phyloP scores from a whole-genome alignment of 306 rosid species.

The Pterocarpus santalinus region DNA sequence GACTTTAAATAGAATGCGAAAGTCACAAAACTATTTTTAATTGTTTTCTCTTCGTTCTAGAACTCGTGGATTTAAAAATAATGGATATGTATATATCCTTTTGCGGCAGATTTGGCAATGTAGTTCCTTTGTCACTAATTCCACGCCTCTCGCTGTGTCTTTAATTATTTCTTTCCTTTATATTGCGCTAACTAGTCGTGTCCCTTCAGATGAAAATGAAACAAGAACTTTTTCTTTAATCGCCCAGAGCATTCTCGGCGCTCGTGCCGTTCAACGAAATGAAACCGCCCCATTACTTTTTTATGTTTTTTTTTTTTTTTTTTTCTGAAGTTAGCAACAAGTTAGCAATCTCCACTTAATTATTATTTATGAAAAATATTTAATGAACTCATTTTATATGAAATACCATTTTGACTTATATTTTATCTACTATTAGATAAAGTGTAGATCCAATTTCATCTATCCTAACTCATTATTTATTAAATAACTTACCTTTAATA shows the following conservation, averaged over 20 bases:
- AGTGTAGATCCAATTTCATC: too few relatives aligned
- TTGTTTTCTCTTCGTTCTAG: neutral
- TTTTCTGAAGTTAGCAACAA: too few relatives aligned
- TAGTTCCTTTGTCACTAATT: slow-evolving; percentile 19
- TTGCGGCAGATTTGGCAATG: slow-evolving; percentile 35
- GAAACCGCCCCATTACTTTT: too few relatives aligned
- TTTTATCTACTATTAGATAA: too few relatives aligned
- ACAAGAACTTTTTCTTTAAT: slow-evolving; percentile 23
- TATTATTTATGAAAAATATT: too few relatives aligned
- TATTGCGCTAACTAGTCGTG: slow-evolving; percentile 7
- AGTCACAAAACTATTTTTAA: neutral
- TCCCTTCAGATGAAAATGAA: slow-evolving; percentile 4
- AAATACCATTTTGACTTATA: too few relatives aligned
- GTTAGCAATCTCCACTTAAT: too few relatives aligned
- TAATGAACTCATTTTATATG: too few relatives aligned
- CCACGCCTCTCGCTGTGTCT: slow-evolving; percentile 31
- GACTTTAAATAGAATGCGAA: neutral
- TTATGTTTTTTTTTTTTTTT: too few relatives aligned
- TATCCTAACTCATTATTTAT: too few relatives aligned
- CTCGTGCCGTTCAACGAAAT: neutral
- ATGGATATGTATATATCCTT: neutral
- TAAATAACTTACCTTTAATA: too few relatives aligned
- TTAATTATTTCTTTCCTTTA: neutral
- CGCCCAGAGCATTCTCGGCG: neutral
- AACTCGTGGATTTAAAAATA: neutral